These are phyloP conservation scores for Candida nanaspora DNA, from an alignment of 805 yeast genomes.

Conservation along the genomic window DNA sequence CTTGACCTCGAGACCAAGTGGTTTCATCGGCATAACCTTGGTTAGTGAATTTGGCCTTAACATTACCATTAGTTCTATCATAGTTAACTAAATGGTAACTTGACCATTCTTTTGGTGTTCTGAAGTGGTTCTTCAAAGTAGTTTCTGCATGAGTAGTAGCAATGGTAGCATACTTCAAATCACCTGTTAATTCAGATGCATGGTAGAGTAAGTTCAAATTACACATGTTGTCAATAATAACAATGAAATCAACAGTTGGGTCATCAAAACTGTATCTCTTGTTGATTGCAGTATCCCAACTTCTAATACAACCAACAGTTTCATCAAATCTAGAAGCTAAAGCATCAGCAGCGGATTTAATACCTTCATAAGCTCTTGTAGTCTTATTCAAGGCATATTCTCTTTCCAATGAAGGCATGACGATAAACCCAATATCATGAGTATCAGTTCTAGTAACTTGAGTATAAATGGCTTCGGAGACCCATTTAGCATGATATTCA, in stretches of 20 bases:
- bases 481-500: not conserved
- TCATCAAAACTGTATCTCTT: constrained; percentile 11
- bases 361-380: constrained; percentile 11
- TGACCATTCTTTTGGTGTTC: constrained; percentile 14
- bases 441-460: constrained; percentile 15
- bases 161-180: constrained; percentile 15
- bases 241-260: constrained; percentile 16
- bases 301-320: constrained; percentile 16
- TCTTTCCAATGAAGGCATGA: constrained; percentile 19
- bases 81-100: constrained; percentile 21
- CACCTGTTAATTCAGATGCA: constrained; percentile 21
- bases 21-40: constrained; percentile 24
- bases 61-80: constrained; percentile 15
- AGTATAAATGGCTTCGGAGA: not conserved
- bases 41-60: constrained; percentile 18
- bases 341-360: constrained; percentile 21
- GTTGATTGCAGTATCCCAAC: constrained; percentile 20
- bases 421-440: constrained; percentile 24
- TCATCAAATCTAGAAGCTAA: constrained; percentile 19
- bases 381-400: constrained; percentile 15
- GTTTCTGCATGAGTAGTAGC: constrained; percentile 26
- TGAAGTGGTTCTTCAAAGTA: constrained; percentile 18
- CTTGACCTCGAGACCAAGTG: constrained; percentile 27
- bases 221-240: constrained; percentile 15
- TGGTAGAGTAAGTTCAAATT: constrained; percentile 20